Evolutionary conservation across 345 rosid species (phyloP).

Genomic region (Syzygium jambos): DNA sequence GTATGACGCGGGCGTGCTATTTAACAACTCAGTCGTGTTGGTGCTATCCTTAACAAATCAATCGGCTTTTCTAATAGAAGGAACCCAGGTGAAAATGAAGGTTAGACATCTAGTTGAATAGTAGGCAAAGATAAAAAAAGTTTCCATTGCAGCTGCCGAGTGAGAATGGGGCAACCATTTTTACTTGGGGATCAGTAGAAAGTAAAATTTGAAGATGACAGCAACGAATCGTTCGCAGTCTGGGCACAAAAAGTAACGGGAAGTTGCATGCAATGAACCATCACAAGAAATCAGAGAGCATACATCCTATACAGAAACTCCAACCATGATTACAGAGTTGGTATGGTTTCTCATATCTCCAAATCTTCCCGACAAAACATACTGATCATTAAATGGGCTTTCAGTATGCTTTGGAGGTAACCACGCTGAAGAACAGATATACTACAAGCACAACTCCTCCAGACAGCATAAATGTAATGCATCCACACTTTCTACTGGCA

Average conservation of each 20-base stretch:
- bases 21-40: background rate
- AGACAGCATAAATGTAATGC: background rate
- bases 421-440: background rate
- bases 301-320: background rate
- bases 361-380: background rate
- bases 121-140: background rate
- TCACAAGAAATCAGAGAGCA: background rate
- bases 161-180: background rate
- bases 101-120: background rate
- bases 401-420: background rate
- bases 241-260: background rate
- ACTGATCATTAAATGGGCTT: background rate
- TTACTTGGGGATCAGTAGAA: background rate
- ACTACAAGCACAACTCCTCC: background rate
- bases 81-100: background rate
- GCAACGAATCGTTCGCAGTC: background rate
- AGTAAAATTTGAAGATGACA: background rate
- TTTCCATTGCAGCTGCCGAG: background rate
- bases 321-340: background rate
- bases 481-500: background rate
- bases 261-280: background rate
- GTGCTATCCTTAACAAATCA: background rate
- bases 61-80: background rate
- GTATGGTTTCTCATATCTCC: background rate
- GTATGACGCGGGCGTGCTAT: background rate